Conservation (phyloP, 1,139 yeast genomes). For the Suhomyces chickasaworum region DNA sequence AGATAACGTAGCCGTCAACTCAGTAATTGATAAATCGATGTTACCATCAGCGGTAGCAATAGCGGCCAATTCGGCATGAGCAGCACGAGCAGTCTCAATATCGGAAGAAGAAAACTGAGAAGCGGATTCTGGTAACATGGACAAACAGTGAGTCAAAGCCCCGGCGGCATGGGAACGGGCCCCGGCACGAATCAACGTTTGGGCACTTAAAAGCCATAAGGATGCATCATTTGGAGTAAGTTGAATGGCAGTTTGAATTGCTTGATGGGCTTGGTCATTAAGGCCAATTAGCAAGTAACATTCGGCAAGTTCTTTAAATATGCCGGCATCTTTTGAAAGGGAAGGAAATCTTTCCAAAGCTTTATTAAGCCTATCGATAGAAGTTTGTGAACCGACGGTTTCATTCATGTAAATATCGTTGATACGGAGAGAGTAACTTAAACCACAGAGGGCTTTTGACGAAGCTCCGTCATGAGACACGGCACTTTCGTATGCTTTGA, state of each 20-base stretch:
- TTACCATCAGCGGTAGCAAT: constrained; percentile 55
- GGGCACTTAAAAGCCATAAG: constrained; percentile 51
- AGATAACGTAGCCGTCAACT: constrained; percentile 50
- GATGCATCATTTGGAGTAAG: constrained; percentile 45
- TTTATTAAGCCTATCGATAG: constrained; percentile 45
- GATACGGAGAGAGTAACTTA: constrained; percentile 41
- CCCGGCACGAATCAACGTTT: constrained; percentile 45
- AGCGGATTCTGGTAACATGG: constrained; percentile 37
- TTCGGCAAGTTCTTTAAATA: constrained; percentile 53
- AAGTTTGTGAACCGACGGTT: constrained; percentile 42
- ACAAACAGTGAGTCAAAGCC: constrained; percentile 46
- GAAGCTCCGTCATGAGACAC: constrained; percentile 46
- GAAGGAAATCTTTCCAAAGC: constrained; percentile 38
- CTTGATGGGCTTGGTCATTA: constrained; percentile 53
- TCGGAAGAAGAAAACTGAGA: constrained; percentile 30
- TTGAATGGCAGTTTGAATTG: constrained; percentile 49
- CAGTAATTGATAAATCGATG: constrained; percentile 48
- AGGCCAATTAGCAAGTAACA: constrained; percentile 50
- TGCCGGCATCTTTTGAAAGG: constrained; percentile 34
- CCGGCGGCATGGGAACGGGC: constrained; percentile 48
- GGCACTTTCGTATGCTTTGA: constrained; percentile 50
- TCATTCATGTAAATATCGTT: constrained; percentile 40
- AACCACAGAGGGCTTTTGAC: constrained; percentile 44
- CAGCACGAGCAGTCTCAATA: constrained; percentile 50
- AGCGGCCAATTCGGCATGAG: constrained; percentile 57